Evolutionary conservation across 2,329 filamentous ascomycete species (phyloP).

Genomic region (Colletotrichum tropicale): DNA sequence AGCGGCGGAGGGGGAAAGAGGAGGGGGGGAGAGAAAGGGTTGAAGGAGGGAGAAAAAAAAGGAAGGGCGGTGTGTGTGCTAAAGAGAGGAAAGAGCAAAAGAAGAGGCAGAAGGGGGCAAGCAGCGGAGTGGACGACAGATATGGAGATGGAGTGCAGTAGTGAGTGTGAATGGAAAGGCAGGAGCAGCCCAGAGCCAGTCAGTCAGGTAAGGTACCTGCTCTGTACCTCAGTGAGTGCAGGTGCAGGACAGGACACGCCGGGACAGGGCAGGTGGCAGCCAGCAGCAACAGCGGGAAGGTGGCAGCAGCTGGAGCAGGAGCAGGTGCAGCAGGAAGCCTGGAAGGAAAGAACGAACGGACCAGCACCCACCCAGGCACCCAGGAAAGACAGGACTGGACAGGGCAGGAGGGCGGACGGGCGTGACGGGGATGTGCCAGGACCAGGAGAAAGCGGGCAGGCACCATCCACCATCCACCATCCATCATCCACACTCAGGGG

Average conservation of each 20-base stretch:
- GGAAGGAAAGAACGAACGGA: conserved; percentile 3
- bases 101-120: conserved; percentile 34
- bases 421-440: neutral
- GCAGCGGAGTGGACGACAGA: conserved; percentile 23
- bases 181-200: neutral
- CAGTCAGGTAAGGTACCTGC: neutral
- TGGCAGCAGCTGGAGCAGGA: neutral
- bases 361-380: neutral
- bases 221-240: neutral
- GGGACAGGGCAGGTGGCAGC: neutral
- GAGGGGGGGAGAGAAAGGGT: conserved; percentile 26
- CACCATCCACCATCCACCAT: neutral
- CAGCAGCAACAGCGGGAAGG: neutral
- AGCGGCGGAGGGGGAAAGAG: conserved; percentile 26
- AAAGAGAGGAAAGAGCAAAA: conserved; percentile 32
- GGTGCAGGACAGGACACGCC: neutral
- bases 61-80: conserved; percentile 34
- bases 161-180: conserved; percentile 32
- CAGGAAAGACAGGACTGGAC: neutral
- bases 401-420: conserved; percentile 22
- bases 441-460: neutral
- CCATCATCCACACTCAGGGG: neutral
- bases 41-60: conserved; percentile 32
- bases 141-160: conserved; percentile 33
- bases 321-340: conserved; percentile 2